A percentile compares a stretch with the other conserved stretches of the same genome.
These are phyloP conservation scores for Fomitopsis pulvina DNA, from an alignment of 768 basidiomycete genomes.

Conservation along the genomic window DNA sequence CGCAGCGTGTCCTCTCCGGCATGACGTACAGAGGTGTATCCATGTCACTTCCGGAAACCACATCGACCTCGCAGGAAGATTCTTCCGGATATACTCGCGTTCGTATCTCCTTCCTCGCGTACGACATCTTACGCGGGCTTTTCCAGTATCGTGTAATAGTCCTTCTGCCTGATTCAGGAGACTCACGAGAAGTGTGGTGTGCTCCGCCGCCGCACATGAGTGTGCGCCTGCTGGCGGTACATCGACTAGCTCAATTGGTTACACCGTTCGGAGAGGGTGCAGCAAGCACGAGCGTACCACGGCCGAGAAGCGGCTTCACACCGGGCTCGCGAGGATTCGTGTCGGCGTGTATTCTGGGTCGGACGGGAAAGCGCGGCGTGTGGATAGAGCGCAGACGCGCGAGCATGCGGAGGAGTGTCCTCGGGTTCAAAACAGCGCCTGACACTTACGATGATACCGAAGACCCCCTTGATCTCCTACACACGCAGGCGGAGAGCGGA, in stretches of 20 bases:
- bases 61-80: neutral
- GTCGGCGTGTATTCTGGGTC: slow-evolving; percentile 41
- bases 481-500: too few relatives aligned
- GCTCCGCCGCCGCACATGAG: slow-evolving; percentile 25
- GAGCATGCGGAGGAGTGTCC: slow-evolving; percentile 36
- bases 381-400: slow-evolving; percentile 48
- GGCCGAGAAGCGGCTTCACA: slow-evolving; percentile 12
- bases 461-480: neutral
- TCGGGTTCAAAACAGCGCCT: slow-evolving; percentile 29
- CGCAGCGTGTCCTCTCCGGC: slow-evolving; percentile 9
- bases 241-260: slow-evolving; percentile 29
- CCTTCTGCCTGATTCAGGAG: slow-evolving; percentile 6
- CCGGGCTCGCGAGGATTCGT: slow-evolving; percentile 38
- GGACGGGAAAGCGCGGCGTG: slow-evolving; percentile 43
- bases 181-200: neutral
- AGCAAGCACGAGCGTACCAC: slow-evolving; percentile 8
- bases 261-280: slow-evolving; percentile 4
- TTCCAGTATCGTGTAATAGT: slow-evolving; percentile 40
- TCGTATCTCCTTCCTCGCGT: slow-evolving; percentile 38
- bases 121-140: slow-evolving; percentile 39
- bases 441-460: slow-evolving; percentile 3
- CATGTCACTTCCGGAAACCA: slow-evolving; percentile 10
- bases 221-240: slow-evolving; percentile 37
- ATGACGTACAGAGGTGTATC: slow-evolving; percentile 33
- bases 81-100: slow-evolving; percentile 20